A percentile compares a stretch with the other conserved stretches of the same genome.
Evolutionary conservation across 179 eudicot genomes (phyloP).

Genomic region (Spinacia oleracea): DNA sequence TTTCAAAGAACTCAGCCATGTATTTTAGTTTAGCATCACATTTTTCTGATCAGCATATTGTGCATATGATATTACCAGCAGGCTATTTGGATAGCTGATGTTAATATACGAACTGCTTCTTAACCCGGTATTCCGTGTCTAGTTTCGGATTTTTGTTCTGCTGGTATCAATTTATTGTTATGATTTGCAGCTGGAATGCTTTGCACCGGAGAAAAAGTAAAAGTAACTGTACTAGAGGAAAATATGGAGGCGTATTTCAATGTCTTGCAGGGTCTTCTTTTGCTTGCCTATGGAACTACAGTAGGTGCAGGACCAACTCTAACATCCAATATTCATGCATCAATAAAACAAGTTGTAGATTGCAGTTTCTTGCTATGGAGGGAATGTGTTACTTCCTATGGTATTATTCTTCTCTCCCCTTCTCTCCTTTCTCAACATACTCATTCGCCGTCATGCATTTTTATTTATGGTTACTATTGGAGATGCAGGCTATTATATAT

Average conservation of each 20-base stretch:
- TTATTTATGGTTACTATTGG: background rate
- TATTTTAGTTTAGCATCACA: background rate
- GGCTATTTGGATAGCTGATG: background rate
- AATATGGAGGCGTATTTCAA: slow-evolving; percentile 82
- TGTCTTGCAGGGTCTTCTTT: slow-evolving; percentile 75
- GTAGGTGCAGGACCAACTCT: slow-evolving; percentile 91
- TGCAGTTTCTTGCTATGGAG: slow-evolving; percentile 77
- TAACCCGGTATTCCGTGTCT: background rate
- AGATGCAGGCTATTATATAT: background rate
- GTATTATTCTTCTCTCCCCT: slow-evolving; percentile 38
- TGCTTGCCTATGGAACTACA: slow-evolving; percentile 68
- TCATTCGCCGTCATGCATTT: background rate
- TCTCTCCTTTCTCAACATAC: background rate
- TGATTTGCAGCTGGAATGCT: slow-evolving; percentile 78
- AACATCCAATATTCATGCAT: slow-evolving; percentile 57
- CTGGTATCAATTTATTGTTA: slow-evolving; percentile 2
- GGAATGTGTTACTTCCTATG: slow-evolving; percentile 71
- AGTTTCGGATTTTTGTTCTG: background rate
- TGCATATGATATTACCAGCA: background rate
- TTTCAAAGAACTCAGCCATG: background rate
- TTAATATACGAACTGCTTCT: background rate
- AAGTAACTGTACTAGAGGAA: slow-evolving; percentile 67
- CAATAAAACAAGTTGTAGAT: slow-evolving; percentile 74
- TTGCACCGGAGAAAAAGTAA: slow-evolving; percentile 63
- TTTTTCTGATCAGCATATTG: too few species aligned